A percentile compares a stretch with the other conserved stretches of the same genome.
phyloP scores from a whole-genome alignment of 2,329 filamentous ascomycete species.

The Diplodia scrobiculata region DNA sequence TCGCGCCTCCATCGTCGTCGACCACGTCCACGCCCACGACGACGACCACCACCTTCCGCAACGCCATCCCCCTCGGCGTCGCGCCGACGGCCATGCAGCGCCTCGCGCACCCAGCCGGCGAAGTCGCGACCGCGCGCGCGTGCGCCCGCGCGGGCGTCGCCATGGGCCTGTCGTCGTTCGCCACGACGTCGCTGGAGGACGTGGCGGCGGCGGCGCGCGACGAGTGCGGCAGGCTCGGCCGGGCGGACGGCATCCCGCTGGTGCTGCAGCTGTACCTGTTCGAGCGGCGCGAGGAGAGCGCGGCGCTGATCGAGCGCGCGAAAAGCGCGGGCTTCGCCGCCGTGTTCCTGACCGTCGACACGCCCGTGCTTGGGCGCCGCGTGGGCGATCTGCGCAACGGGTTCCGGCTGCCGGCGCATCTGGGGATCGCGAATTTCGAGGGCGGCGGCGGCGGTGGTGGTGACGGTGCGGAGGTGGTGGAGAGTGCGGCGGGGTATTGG shows the following conservation, averaged over 20 bases:
- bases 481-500: constrained; percentile 66
- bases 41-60: constrained; percentile 39
- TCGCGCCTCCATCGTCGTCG: background rate
- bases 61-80: constrained; percentile 48
- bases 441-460: constrained; percentile 53
- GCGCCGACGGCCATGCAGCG: constrained; percentile 49
- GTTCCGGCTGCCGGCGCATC: constrained; percentile 41
- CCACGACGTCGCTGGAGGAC: constrained; percentile 47
- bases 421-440: constrained; percentile 6
- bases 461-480: constrained; percentile 64
- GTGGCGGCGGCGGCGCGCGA: constrained; percentile 52
- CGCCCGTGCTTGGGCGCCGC: constrained; percentile 60
- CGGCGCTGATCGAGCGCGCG: constrained; percentile 53
- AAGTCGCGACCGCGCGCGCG: constrained; percentile 47
- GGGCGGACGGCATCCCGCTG: constrained; percentile 39
- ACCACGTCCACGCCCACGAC: background rate
- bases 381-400: constrained; percentile 51
- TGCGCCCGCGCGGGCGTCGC: constrained; percentile 44
- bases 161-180: constrained; percentile 45
- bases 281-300: constrained; percentile 56
- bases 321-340: constrained; percentile 52
- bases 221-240: constrained; percentile 37
- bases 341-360: constrained; percentile 62
- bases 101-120: constrained; percentile 49
- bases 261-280: constrained; percentile 67